phyloP scores from a whole-genome alignment of 306 rosid species.

The Castanea crenata region DNA sequence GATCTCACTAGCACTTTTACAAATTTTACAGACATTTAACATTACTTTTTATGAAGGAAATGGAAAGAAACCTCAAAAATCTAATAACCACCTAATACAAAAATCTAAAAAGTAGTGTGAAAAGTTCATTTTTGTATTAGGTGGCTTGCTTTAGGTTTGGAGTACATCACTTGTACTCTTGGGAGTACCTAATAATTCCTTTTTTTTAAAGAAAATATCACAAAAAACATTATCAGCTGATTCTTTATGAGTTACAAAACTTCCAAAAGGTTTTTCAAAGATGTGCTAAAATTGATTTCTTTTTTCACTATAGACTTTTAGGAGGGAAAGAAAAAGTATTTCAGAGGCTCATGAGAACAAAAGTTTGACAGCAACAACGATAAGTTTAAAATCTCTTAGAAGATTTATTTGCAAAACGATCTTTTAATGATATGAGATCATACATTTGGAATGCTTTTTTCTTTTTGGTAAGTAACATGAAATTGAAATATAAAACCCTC shows the following conservation, averaged over 20 bases:
- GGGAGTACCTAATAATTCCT: too few relatives aligned
- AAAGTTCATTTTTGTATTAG: too few relatives aligned
- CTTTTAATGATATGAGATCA: background rate
- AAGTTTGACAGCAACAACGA: background rate
- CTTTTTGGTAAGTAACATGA: background rate
- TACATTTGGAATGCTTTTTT: background rate
- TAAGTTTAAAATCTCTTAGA: background rate
- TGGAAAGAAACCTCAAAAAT: too few relatives aligned
- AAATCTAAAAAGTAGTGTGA: too few relatives aligned
- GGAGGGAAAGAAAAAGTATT: background rate
- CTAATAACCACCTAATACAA: too few relatives aligned
- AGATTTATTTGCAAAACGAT: background rate
- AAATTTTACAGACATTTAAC: background rate
- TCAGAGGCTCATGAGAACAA: background rate
- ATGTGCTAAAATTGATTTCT: background rate
- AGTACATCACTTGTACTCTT: too few relatives aligned
- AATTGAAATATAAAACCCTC: constrained; percentile 1
- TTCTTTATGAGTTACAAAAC: background rate
- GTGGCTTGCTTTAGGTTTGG: too few relatives aligned
- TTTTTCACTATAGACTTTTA: background rate
- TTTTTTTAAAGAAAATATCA: background rate
- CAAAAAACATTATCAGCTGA: background rate
- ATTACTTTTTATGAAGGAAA: background rate
- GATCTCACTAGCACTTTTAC: background rate
- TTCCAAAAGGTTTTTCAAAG: background rate